Evolutionary conservation across 192 early-diverging fungal species (phyloP).

Genomic region (Gonapodya sp.): DNA sequence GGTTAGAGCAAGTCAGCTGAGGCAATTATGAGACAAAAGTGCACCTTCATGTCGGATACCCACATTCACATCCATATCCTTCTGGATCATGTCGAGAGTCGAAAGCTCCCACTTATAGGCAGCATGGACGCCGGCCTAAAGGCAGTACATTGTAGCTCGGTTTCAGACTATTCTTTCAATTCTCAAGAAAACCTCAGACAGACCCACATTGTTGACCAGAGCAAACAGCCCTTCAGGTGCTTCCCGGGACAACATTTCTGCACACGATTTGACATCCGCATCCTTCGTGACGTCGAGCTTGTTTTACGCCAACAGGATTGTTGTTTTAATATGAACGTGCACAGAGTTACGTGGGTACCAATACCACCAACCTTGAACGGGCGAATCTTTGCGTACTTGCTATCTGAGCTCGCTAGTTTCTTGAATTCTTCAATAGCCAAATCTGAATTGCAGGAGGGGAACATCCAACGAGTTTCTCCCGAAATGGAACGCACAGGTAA

Average conservation of each 20-base stretch:
- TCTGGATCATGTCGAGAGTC: not conserved
- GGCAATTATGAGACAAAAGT: too few species aligned
- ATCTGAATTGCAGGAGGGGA: not conserved
- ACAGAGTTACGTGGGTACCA: not conserved
- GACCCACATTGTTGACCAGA: slow-evolving; percentile 5
- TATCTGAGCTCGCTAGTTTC: not conserved
- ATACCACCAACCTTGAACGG: not conserved
- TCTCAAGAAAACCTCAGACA: not conserved
- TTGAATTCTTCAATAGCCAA: not conserved
- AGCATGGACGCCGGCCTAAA: not conserved
- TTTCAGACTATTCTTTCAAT: not conserved
- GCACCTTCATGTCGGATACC: not conserved
- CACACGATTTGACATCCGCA: not conserved
- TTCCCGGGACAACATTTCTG: not conserved
- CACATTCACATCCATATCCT: slow-evolving; percentile 6
- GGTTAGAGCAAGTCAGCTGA: too few species aligned
- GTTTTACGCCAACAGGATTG: not conserved
- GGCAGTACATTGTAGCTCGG: not conserved
- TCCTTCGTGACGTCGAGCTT: slow-evolving; percentile 11
- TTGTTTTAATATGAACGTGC: not conserved
- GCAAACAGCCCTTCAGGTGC: not conserved
- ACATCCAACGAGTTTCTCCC: not conserved
- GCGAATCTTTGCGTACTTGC: not conserved
- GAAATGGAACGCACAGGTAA: not conserved
- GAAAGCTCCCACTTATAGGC: slow-evolving; percentile 11